Conservation (phyloP, 805 yeast species). For the Zygotorulaspora chibaensis region DNA sequence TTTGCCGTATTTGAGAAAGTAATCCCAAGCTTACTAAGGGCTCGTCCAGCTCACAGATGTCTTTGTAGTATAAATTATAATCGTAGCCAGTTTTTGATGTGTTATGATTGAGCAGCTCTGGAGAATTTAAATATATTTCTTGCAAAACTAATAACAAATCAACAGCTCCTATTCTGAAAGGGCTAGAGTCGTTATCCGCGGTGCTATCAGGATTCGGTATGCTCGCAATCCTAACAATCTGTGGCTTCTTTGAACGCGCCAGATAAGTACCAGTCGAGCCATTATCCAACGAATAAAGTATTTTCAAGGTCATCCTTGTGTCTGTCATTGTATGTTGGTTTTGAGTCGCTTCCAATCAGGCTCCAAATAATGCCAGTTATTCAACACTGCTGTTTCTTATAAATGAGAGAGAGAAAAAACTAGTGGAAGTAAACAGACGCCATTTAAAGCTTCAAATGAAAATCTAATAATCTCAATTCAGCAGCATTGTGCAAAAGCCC, state of each 20-base stretch:
- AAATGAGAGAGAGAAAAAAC: too few species aligned
- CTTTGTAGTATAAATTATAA: slow-evolving; percentile 34
- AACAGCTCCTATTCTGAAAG: slow-evolving; percentile 31
- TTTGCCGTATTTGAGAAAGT: slow-evolving; percentile 31
- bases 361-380: too few species aligned
- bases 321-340: slow-evolving; percentile 17
- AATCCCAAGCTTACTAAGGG: slow-evolving; percentile 36
- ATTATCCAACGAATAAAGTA: slow-evolving; percentile 33
- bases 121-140: slow-evolving; percentile 33
- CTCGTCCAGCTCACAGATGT: slow-evolving; percentile 34
- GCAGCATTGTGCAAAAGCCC: too few species aligned
- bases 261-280: slow-evolving; percentile 28
- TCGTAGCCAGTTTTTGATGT: slow-evolving; percentile 19
- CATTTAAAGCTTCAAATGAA: too few species aligned
- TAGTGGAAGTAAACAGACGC: too few species aligned
- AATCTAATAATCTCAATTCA: too few species aligned
- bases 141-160: slow-evolving; percentile 24
- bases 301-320: slow-evolving; percentile 31
- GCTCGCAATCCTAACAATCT: slow-evolving; percentile 26
- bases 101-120: slow-evolving; percentile 30
- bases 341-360: too few species aligned
- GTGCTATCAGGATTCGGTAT: slow-evolving; percentile 23
- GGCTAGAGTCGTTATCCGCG: slow-evolving; percentile 11
- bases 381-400: too few species aligned
- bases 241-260: slow-evolving; percentile 30